Evolutionary conservation across 2,329 filamentous ascomycete genomes (phyloP).

Genomic region (Penicillium polonicum): DNA sequence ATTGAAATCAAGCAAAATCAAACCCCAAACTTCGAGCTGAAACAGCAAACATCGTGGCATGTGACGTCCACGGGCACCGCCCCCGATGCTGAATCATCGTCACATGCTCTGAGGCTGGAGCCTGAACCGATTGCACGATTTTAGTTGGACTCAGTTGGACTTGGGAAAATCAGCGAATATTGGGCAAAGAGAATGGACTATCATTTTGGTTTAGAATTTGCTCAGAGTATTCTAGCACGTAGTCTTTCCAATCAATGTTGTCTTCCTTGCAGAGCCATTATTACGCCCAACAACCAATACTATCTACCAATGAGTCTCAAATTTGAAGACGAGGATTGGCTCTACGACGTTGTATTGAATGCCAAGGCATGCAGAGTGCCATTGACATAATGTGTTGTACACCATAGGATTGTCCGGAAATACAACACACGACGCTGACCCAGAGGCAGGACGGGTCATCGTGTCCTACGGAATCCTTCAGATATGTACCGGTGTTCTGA

Average conservation of each 20-base stretch:
- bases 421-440: neutral
- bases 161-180: neutral
- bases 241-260: neutral
- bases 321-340: neutral
- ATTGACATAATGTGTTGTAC: neutral
- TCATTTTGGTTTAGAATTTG: neutral
- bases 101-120: slow-evolving; percentile 2
- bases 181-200: neutral
- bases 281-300: neutral
- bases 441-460: neutral
- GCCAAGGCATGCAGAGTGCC: neutral
- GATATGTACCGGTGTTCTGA: slow-evolving; percentile 3
- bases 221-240: neutral
- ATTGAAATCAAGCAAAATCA: slow-evolving; percentile 7
- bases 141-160: neutral
- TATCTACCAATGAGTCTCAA: neutral
- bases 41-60: slow-evolving; percentile 7
- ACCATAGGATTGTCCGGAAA: neutral
- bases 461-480: neutral
- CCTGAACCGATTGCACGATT: neutral
- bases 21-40: neutral
- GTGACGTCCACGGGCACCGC: slow-evolving; percentile 11
- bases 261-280: neutral
- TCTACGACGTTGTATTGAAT: neutral
- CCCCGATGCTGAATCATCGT: slow-evolving; percentile 26